phyloP scores from a whole-genome alignment of 1,139 yeast genomes.

The Lodderomyces beijingensis region DNA sequence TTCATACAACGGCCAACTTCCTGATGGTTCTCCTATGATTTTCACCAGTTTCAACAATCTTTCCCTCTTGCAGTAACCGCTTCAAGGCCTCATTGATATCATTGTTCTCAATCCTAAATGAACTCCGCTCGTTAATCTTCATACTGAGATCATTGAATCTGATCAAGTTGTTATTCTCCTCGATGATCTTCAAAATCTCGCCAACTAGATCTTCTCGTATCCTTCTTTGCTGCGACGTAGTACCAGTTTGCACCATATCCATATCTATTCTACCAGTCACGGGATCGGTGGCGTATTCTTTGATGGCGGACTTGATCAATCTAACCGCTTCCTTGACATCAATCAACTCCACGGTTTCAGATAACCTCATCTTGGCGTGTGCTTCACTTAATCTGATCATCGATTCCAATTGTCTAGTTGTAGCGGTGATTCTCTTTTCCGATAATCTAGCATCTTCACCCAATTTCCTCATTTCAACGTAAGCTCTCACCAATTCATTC shows the following conservation, averaged over 20 bases:
- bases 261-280: conserved; percentile 93
- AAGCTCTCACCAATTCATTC: conserved; percentile 79
- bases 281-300: conserved; percentile 98
- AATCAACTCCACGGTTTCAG: conserved; percentile 60
- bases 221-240: conserved; percentile 82
- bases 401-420: conserved; percentile 93
- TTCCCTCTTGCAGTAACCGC: conserved; percentile 73
- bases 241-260: conserved; percentile 96
- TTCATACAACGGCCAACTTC: conserved; percentile 40
- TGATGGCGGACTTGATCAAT: conserved; percentile 86
- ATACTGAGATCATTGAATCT: conserved; percentile 59
- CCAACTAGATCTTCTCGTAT: conserved; percentile 69
- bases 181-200: conserved; percentile 50
- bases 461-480: conserved; percentile 88
- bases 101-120: conserved; percentile 62
- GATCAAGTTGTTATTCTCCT: conserved; percentile 41
- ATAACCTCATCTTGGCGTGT: conserved; percentile 92
- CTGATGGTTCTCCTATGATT: conserved; percentile 67
- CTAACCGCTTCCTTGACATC: conserved; percentile 97
- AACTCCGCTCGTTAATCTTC: conserved; percentile 65
- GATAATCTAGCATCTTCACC: conserved; percentile 88
- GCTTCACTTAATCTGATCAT: conserved; percentile 95
- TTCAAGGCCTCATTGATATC: conserved; percentile 69
- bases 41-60: conserved; percentile 67
- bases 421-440: conserved; percentile 93